Conservation (phyloP, 2,329 filamentous ascomycete genomes). For the Curvularia lunata region DNA sequence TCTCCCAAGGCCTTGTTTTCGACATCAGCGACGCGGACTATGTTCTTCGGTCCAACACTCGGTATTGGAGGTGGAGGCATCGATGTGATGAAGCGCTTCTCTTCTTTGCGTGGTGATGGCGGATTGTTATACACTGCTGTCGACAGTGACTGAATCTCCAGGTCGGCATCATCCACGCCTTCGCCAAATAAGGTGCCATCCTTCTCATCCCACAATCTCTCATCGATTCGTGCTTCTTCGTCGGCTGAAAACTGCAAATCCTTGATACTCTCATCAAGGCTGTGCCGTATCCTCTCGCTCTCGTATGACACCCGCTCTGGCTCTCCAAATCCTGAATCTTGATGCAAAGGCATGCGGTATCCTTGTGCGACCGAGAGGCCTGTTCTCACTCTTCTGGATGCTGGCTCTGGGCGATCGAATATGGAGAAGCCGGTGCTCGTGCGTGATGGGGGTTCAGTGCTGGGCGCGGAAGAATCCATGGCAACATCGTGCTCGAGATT, state of each 20-base stretch:
- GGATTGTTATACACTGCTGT: slow-evolving; percentile 12
- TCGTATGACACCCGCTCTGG: slow-evolving; percentile 29
- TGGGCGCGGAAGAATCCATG: slow-evolving; percentile 36
- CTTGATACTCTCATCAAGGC: slow-evolving; percentile 33
- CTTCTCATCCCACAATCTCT: slow-evolving; percentile 36
- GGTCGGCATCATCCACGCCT: slow-evolving; percentile 23
- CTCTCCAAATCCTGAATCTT: slow-evolving; percentile 46
- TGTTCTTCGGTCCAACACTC: slow-evolving; percentile 15
- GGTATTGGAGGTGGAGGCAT: slow-evolving; percentile 6
- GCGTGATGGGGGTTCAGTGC: slow-evolving; percentile 33
- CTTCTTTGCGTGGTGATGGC: slow-evolving; percentile 3
- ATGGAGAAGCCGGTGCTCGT: slow-evolving; percentile 38
- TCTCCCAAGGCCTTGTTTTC: slow-evolving; percentile 37
- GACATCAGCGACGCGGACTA: slow-evolving; percentile 22
- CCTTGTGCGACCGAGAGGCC: slow-evolving; percentile 32
- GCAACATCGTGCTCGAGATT: slow-evolving; percentile 43
- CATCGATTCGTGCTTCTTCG: slow-evolving; percentile 32
- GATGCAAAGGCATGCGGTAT: slow-evolving; percentile 41
- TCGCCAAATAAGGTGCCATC: slow-evolving; percentile 27
- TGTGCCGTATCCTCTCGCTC: slow-evolving; percentile 34
- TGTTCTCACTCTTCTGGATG: slow-evolving; percentile 20
- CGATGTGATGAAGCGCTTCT: slow-evolving; percentile 6
- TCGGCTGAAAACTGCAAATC: slow-evolving; percentile 18
- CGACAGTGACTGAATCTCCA: slow-evolving; percentile 20
- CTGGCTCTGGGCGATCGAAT: slow-evolving; percentile 27